phyloP scores from a whole-genome alignment of 2,329 filamentous ascomycete species.

The Diplodia scrobiculata region DNA sequence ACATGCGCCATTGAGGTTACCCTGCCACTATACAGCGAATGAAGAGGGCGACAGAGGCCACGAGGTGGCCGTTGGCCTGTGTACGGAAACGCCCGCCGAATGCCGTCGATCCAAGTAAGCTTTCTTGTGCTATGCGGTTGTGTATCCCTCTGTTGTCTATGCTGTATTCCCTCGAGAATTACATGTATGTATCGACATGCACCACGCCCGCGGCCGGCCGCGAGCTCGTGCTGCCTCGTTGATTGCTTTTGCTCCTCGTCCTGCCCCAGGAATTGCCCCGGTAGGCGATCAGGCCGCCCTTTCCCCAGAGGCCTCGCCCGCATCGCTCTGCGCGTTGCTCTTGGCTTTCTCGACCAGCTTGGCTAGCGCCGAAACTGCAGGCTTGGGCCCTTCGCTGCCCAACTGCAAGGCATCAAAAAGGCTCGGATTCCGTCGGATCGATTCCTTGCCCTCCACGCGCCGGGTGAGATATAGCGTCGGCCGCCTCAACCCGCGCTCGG shows the following conservation, averaged over 20 bases:
- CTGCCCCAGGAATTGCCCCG: conserved; percentile 2
- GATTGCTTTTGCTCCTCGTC: conserved; percentile 3
- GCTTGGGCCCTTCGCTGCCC: conserved; percentile 39
- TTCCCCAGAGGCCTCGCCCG: conserved; percentile 20
- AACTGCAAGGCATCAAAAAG: conserved; percentile 39
- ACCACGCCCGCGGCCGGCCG: conserved; percentile 11
- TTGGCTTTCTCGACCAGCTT: conserved; percentile 43
- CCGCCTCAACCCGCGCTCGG: conserved; percentile 46
- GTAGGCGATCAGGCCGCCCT: conserved; percentile 16
- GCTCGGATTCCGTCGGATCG: conserved; percentile 39
- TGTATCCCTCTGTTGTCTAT: conserved; percentile 10
- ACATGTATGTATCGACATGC: conserved; percentile 2
- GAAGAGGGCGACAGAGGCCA: neutral
- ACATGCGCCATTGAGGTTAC: neutral
- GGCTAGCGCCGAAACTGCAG: conserved; percentile 37
- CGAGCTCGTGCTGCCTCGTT: conserved; percentile 19
- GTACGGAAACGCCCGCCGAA: conserved; percentile 14
- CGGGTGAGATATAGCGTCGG: conserved; percentile 61
- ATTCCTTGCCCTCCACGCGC: conserved; percentile 51
- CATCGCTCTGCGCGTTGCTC: conserved; percentile 29
- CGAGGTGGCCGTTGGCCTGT: conserved; percentile 7
- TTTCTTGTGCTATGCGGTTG: conserved; percentile 15
- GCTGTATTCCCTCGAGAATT: neutral
- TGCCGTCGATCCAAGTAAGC: conserved; percentile 24
- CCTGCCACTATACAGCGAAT: neutral